Conservation (phyloP, 2,329 filamentous ascomycete genomes). For the Hortaea sp. region DNA sequence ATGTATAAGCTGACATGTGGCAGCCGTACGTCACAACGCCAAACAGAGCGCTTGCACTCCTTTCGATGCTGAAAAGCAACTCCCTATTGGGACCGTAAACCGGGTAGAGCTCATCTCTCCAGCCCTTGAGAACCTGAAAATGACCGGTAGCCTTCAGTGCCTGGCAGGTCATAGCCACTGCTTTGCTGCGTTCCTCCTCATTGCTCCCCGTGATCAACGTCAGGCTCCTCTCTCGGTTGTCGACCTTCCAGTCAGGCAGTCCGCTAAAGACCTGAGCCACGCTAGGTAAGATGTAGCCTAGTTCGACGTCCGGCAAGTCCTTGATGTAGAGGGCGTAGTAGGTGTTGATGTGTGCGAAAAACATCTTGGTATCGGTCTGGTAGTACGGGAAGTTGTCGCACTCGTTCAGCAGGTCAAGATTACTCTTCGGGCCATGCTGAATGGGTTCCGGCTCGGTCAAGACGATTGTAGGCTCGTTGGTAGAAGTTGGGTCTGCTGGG, state of each 20-base stretch:
- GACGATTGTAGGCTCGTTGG: conserved; percentile 6
- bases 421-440: conserved; percentile 28
- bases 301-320: conserved; percentile 48
- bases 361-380: conserved; percentile 47
- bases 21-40: conserved; percentile 70
- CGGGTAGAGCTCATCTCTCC: conserved; percentile 73
- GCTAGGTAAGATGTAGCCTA: conserved; percentile 52
- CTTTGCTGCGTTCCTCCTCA: conserved; percentile 52
- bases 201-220: conserved; percentile 47
- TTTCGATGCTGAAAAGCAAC: conserved; percentile 64
- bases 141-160: conserved; percentile 60
- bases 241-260: conserved; percentile 51
- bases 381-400: conserved; percentile 66
- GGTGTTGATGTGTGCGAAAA: conserved; percentile 35
- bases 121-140: conserved; percentile 67
- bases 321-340: conserved; percentile 59
- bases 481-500: background rate
- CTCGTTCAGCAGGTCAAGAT: conserved; percentile 47
- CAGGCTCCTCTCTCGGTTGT: conserved; percentile 51
- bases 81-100: conserved; percentile 55
- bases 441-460: conserved; percentile 22
- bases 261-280: conserved; percentile 49
- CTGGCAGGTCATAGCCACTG: conserved; percentile 47
- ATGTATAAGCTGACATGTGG: conserved; percentile 65
- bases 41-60: conserved; percentile 63